Evolutionary conservation across 768 basidiomycete genomes (phyloP), one percentile per base, ranked within the genome.

Genomic region (Filobasidium floriforme): DNA sequence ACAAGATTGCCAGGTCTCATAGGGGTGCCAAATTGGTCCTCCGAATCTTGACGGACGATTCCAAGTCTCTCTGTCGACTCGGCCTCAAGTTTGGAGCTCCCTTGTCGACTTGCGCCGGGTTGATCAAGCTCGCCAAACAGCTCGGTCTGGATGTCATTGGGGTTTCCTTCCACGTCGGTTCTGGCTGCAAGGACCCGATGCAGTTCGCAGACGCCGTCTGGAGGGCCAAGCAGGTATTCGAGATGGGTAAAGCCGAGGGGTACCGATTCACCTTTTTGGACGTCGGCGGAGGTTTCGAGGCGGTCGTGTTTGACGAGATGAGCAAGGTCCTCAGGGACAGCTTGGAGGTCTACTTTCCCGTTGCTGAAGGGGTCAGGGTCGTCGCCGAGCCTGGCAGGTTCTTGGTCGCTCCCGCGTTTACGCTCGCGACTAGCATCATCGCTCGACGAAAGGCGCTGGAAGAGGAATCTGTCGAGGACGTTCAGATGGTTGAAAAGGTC

Each of bases 41-140:
- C 43, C 90, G 96, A 71, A 98, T 99, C 77, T 83, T 98, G 57
- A 92, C 94, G n/a, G 96, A 99, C 80, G 96, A 98, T 80, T 90
- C 89, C 52, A 96, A 91, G 81, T 89, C 88, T 66, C 81, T 97
- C 15, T 98, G 94, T 76, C 87, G 89, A 19, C 87, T 99, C 59
- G 92, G 92, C 6, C 85, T 90, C 79, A 98, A 98, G 79, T 99
- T 92, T 70, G 96, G 96, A n/a, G 93, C 94, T 0, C 86, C 92
- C 0, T 83, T 98, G 55, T 82, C 80, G 28, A 83, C 86, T 15
- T 92, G 96, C 24, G 89, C 89, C 2, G 83, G 82, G 15, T 84
- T 99, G 24, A 83, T 99, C 61, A 80, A 82, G 15, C 89, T 87
- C 71, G 96, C 94, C 1, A 83, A 83, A 70, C 86, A 89, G 71